Conservation (phyloP, 768 basidiomycete genomes). For the Mycena capillaripes region DNA sequence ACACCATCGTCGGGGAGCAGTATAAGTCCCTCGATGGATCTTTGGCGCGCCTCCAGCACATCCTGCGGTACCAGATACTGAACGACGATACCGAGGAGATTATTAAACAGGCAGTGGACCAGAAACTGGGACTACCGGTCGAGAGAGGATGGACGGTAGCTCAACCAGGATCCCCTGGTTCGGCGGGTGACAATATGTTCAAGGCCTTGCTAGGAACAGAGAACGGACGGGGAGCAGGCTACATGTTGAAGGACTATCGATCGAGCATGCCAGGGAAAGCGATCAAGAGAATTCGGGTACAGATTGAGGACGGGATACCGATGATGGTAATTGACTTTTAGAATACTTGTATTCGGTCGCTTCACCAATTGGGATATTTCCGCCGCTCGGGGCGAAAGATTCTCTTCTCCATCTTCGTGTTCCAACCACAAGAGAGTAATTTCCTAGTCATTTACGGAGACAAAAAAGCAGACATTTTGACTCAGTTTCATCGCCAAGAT, state of each 20-base stretch:
- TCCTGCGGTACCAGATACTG: not conserved
- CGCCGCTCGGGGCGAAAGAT: no score
- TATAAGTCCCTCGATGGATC: not conserved
- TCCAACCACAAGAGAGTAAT: no score
- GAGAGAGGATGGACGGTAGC: not conserved
- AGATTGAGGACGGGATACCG: not conserved
- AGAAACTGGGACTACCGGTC: not conserved
- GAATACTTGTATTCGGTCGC: no score
- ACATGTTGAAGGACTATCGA: constrained; percentile 13
- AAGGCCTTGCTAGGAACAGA: constrained; percentile 5
- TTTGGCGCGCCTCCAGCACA: not conserved
- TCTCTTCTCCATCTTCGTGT: no score
- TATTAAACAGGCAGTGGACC: no score
- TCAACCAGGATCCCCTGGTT: not conserved
- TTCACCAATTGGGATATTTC: no score
- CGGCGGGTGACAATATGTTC: not conserved
- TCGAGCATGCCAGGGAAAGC: not conserved
- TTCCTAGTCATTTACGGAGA: no score
- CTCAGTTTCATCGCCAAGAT: no score
- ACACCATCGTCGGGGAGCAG: not conserved
- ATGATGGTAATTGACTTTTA: not conserved
- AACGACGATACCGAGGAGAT: not conserved
- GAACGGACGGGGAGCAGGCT: constrained; percentile 10
- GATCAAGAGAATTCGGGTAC: constrained; percentile 3
- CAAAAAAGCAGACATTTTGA: no score